phyloP scores from a whole-genome alignment of 2,329 filamentous ascomycete species.

The Venturia aucupariae region DNA sequence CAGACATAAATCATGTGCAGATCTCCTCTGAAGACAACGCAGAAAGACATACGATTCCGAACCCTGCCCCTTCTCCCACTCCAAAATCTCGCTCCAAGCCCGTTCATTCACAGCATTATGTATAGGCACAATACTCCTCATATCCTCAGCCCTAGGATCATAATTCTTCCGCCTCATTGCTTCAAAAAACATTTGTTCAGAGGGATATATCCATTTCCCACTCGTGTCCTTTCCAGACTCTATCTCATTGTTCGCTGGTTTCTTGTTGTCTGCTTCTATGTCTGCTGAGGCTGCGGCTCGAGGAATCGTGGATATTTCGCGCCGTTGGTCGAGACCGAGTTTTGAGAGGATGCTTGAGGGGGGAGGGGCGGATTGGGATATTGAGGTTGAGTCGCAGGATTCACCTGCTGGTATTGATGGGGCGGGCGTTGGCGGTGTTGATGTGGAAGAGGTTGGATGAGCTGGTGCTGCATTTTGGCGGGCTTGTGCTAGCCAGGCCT shows the following conservation, averaged over 20 bases:
- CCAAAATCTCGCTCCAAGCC: constrained; percentile 84
- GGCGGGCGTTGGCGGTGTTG: constrained; percentile 21
- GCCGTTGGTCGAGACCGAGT: constrained; percentile 49
- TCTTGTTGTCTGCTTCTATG: constrained; percentile 29
- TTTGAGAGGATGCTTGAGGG: constrained; percentile 23
- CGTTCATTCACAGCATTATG: constrained; percentile 98
- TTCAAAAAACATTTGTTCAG: constrained; percentile 95
- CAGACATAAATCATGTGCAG: no score
- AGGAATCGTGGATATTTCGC: constrained; percentile 70
- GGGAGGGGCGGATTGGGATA: constrained; percentile 17
- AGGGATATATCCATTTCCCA: constrained; percentile 96
- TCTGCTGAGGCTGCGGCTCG: constrained; percentile 31
- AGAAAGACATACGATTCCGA: constrained; percentile 43
- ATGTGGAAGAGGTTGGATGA: constrained; percentile 10
- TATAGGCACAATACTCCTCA: constrained; percentile 88
- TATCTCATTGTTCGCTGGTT: constrained; percentile 60
- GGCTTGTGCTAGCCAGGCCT: constrained; percentile 73
- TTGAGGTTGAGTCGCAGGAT: constrained; percentile 15
- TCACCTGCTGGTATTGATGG: constrained; percentile 24
- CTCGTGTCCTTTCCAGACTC: constrained; percentile 57
- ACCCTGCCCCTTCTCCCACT: constrained; percentile 67
- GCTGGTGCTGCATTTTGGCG: constrained; percentile 34
- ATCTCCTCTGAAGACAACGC: not conserved
- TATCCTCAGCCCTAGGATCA: constrained; percentile 61
- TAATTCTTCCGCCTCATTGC: constrained; percentile 89